phyloP scores from a whole-genome alignment of 805 yeast genomes.

The Candida andamanensis region DNA sequence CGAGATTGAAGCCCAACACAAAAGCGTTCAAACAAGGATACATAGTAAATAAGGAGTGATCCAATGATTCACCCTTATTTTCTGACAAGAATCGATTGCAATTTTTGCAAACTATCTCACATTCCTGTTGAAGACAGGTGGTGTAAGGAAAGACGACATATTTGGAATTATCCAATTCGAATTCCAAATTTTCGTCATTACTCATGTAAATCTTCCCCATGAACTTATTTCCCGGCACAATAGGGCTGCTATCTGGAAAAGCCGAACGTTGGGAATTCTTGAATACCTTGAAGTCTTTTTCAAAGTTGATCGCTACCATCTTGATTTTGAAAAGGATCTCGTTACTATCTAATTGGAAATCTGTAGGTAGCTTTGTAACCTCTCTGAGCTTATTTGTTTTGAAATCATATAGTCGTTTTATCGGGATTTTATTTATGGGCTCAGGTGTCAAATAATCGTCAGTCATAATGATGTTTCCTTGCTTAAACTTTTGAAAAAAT shows the following conservation, averaged over 20 bases:
- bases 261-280: conserved; percentile 4
- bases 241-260: background rate
- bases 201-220: conserved; percentile 22
- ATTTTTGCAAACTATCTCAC: conserved; percentile 14
- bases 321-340: conserved; percentile 23
- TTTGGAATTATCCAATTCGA: conserved; percentile 12
- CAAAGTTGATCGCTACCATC: conserved; percentile 23
- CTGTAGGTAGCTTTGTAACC: conserved; percentile 21
- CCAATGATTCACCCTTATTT: too few species aligned
- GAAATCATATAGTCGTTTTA: conserved; percentile 22
- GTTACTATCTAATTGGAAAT: conserved; percentile 14
- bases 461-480: too few species aligned
- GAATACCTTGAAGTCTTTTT: conserved; percentile 19
- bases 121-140: conserved; percentile 24
- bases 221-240: conserved; percentile 32
- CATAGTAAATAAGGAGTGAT: too few species aligned
- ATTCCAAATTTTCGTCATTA: conserved; percentile 8
- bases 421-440: conserved; percentile 16
- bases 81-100: conserved; percentile 6
- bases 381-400: conserved; percentile 16
- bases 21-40: conserved; percentile 19
- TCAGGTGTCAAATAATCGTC: too few species aligned
- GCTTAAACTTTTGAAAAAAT: too few species aligned
- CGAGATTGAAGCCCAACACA: conserved; percentile 28
- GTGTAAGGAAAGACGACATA: conserved; percentile 31